A percentile compares a stretch with the other conserved stretches of the same genome.
phyloP scores from a whole-genome alignment of 768 basidiomycete genomes.

The Amanita muscaria region DNA sequence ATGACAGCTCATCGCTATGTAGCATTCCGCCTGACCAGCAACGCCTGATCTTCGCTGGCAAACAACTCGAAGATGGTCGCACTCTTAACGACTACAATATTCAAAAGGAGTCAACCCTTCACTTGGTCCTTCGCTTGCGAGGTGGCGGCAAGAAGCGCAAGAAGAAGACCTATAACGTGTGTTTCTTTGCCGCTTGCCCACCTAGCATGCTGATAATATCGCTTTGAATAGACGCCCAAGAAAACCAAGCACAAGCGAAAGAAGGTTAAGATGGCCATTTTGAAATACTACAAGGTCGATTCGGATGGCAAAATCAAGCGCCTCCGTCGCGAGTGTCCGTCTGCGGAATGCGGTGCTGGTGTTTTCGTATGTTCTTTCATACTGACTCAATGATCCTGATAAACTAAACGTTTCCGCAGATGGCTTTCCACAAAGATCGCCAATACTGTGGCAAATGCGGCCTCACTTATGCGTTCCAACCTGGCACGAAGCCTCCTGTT shows the following conservation, averaged over 20 bases:
- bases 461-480: slow-evolving; percentile 77
- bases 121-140: slow-evolving; percentile 93
- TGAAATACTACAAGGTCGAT: slow-evolving; percentile 99
- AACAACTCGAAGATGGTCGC: slow-evolving; percentile 98
- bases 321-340: slow-evolving; percentile 91
- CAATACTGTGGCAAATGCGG: slow-evolving; percentile 98
- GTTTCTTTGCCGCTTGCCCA: neutral
- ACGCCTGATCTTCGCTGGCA: slow-evolving; percentile 97
- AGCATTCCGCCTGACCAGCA: slow-evolving; percentile 93
- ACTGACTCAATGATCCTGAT: neutral
- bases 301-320: slow-evolving; percentile 99
- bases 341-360: slow-evolving; percentile 76
- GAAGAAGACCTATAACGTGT: slow-evolving; percentile 98
- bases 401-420: slow-evolving; percentile 40
- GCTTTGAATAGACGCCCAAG: slow-evolving; percentile 71
- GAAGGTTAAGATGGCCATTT: slow-evolving; percentile 99
- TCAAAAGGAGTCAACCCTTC: slow-evolving; percentile 98
- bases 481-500: slow-evolving; percentile 71
- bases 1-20: slow-evolving; percentile 8
- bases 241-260: slow-evolving; percentile 99
- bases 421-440: slow-evolving; percentile 98
- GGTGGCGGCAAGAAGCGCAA: slow-evolving; percentile 99
- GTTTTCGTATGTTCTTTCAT: slow-evolving; percentile 58
- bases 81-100: slow-evolving; percentile 95
- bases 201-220: neutral